Evolutionary conservation across 2,329 filamentous ascomycete species (phyloP), one percentile per base, ranked within the genome.

Genomic region (Paracorniculantispora psalliotae): DNA sequence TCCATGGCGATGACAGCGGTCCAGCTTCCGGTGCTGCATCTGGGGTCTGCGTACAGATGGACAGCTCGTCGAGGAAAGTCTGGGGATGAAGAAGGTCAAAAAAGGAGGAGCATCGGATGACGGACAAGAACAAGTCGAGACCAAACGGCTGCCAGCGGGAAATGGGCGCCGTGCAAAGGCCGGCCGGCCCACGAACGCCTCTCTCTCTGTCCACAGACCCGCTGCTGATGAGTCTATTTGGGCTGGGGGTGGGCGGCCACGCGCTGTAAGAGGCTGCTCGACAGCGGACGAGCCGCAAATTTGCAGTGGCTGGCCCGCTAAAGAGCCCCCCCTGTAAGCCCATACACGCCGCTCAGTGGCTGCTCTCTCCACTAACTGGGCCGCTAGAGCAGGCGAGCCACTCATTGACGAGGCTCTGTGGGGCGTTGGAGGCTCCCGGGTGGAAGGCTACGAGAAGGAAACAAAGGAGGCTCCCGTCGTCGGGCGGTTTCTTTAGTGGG

Each of bases 1-100:
- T 70, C 68, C 69, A 71, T 71, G 59, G 63, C 64, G 58, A 60
- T 59, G 60, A 57, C 39, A 39, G 30, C 51, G 46, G 50, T 58
- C 61, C 17, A 50, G 57, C 48, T 58, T 60, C 60, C 39, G 41
- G 57, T 43, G 60, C 51, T 60, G 61, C 61, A 63, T 63, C 61
- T 59, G 59, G 57, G 12, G 44, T 39, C 17, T 15, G 6, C n/a
- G 30, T 19, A 37, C 35, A 57, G 55, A 51, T 25, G 25, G n/a
- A 19, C 39, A 30, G 19, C 25, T 12, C 12, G 7, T 15, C n/a
- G n/a, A n/a, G 37, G 26, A n/a, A 48, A 30, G 26, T 17, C 4
- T 12, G 46, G 25, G 26, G 21, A 30, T 23, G 55, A n/a, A 19
- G 35, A 25, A 19, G 25, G 37, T 19, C 15, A 35, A 30, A 10